Evolutionary conservation across 768 basidiomycete species (phyloP).

Genomic region (Termitomyces sp.): DNA sequence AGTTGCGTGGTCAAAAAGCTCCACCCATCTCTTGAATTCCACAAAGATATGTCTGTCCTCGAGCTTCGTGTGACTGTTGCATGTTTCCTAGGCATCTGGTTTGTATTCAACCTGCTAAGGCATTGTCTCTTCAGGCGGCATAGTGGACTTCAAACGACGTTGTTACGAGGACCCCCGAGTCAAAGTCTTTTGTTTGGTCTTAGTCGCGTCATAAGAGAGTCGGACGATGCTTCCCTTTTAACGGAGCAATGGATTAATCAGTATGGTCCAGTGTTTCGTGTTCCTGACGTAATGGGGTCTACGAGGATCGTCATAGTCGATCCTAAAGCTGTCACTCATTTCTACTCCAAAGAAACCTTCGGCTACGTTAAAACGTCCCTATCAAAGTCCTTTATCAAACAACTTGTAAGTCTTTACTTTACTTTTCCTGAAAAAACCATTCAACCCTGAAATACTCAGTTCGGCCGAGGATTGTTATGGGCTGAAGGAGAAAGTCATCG

Average conservation of each 20-base stretch:
- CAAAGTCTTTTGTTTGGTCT: conserved; percentile 38
- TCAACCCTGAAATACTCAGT: conserved; percentile 14
- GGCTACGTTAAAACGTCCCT: conserved; percentile 37
- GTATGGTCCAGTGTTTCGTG: conserved; percentile 40
- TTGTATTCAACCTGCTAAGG: conserved; percentile 1
- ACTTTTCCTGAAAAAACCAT: neutral
- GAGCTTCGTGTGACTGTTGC: neutral
- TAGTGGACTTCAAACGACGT: conserved; percentile 20
- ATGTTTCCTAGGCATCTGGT: conserved; percentile 3
- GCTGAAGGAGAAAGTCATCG: conserved; percentile 42
- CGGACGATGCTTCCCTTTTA: conserved; percentile 23
- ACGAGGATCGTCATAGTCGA: conserved; percentile 34
- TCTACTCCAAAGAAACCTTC: conserved; percentile 44
- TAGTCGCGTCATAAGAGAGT: conserved; percentile 19
- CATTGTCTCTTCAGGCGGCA: neutral
- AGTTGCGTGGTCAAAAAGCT: neutral
- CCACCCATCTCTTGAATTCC: neutral
- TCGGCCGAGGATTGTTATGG: conserved; percentile 34
- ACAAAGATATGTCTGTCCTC: neutral
- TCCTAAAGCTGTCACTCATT: conserved; percentile 46
- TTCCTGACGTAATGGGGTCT: conserved; percentile 32
- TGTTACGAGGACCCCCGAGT: conserved; percentile 36
- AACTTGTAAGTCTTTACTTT: conserved; percentile 22
- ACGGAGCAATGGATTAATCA: conserved; percentile 42
- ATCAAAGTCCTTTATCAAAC: conserved; percentile 28